Evolutionary conservation across 805 yeast species (phyloP).

Genomic region (Saturnispora gosingensis): DNA sequence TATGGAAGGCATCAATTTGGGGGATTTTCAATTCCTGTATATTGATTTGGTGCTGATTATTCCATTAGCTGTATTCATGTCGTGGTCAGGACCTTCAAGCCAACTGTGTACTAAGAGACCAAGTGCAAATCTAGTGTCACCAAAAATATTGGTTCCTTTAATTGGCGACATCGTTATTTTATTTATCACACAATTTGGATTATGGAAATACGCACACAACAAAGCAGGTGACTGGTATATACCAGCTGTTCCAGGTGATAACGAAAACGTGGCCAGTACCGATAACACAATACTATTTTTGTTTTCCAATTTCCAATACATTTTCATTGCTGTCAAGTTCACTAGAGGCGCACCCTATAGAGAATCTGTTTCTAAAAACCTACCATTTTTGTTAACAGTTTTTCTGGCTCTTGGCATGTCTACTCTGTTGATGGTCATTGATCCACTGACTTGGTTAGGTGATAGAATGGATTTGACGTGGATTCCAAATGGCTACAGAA

Average conservation of each 20-base stretch:
- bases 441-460: conserved; percentile 46
- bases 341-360: conserved; percentile 93
- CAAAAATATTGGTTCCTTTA: conserved; percentile 76
- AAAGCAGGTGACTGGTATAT: conserved; percentile 65
- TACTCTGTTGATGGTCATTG: conserved; percentile 41
- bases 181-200: conserved; percentile 51
- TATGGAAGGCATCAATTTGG: conserved; percentile 82
- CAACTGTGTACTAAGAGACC: conserved; percentile 66
- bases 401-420: conserved; percentile 42
- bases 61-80: conserved; percentile 95
- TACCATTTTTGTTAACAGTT: conserved; percentile 63
- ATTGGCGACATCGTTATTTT: conserved; percentile 65
- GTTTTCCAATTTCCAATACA: conserved; percentile 81
- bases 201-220: conserved; percentile 48
- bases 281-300: conserved; percentile 85
- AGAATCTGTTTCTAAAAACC: conserved; percentile 56
- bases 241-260: conserved; percentile 72
- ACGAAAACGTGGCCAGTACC: conserved; percentile 72
- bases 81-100: conserved; percentile 83
- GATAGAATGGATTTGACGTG: conserved; percentile 67
- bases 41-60: conserved; percentile 85
- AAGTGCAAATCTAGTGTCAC: conserved; percentile 85
- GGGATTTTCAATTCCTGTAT: conserved; percentile 93
- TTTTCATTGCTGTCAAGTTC: conserved; percentile 71
- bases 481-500: conserved; percentile 42